Evolutionary conservation across 176 grass and related monocot genomes (phyloP).

Genomic region (Eleusine coracana): DNA sequence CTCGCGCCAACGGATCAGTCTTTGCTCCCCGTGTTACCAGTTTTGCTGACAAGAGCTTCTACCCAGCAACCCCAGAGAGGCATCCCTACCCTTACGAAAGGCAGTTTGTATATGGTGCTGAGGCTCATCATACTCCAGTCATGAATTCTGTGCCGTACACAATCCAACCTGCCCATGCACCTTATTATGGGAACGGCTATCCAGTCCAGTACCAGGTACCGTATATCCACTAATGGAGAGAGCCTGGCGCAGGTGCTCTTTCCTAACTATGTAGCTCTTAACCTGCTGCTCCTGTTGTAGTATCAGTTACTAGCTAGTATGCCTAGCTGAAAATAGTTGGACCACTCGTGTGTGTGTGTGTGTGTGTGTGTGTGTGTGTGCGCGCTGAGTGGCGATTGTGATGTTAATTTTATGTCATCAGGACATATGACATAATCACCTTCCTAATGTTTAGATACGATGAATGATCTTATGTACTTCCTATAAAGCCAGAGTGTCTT

Average conservation of each 20-base stretch:
- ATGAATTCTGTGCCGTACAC: constrained; percentile 57
- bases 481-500: not conserved
- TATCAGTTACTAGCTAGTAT: constrained; percentile 44
- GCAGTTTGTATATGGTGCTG: constrained; percentile 65
- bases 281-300: constrained; percentile 31
- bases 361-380: constrained; percentile 22
- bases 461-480: constrained; percentile 15
- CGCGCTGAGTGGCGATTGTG: constrained; percentile 39
- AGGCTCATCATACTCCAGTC: constrained; percentile 62
- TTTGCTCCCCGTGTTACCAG: constrained; percentile 54
- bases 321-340: constrained; percentile 50
- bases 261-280: constrained; percentile 59
- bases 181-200: constrained; percentile 83
- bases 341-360: constrained; percentile 45
- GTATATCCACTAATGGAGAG: constrained; percentile 77
- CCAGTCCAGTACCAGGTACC: constrained; percentile 72
- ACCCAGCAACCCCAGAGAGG: constrained; percentile 65
- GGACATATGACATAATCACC: constrained; percentile 51
- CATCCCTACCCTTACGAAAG: constrained; percentile 66
- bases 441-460: constrained; percentile 44
- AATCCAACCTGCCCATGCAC: constrained; percentile 57
- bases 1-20: constrained; percentile 64
- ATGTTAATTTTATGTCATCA: constrained; percentile 43
- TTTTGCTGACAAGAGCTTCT: constrained; percentile 80
- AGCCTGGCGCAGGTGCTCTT: constrained; percentile 32